Conservation (phyloP, 768 basidiomycete genomes). For the Lanmaoa pseudosensibilis region DNA sequence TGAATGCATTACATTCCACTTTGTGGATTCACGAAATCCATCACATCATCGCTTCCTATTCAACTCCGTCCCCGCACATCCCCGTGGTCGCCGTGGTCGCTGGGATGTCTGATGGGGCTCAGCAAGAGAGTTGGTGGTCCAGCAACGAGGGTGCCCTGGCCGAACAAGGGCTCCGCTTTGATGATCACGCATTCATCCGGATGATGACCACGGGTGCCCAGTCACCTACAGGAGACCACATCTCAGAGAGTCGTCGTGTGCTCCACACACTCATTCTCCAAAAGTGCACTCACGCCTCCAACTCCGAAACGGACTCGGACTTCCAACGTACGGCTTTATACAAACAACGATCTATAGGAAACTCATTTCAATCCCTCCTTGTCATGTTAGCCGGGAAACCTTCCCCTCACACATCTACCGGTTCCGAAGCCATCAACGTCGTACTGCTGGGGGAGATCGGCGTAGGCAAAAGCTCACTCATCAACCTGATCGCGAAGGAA, state of each 20-base stretch:
- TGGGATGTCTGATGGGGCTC: constrained; percentile 7
- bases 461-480: constrained; percentile 42
- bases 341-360: constrained; percentile 8
- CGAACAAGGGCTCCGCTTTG: constrained; percentile 15
- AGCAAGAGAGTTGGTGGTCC: constrained; percentile 25
- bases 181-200: constrained; percentile 18
- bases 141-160: constrained; percentile 1
- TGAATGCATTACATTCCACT: constrained; percentile 12
- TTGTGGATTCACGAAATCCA: constrained; percentile 16
- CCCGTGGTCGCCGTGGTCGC: constrained; percentile 22
- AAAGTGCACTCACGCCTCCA: background rate
- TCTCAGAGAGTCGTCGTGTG: constrained; percentile 9
- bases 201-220: background rate
- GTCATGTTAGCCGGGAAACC: constrained; percentile 2
- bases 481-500: constrained; percentile 38
- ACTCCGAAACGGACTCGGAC: constrained; percentile 1
- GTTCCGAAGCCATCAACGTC: constrained; percentile 25
- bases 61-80: background rate
- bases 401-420: background rate
- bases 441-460: constrained; percentile 37
- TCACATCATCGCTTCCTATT: constrained; percentile 5
- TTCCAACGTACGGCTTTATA: constrained; percentile 3
- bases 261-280: constrained; percentile 18
- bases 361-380: constrained; percentile 17
- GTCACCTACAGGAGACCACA: constrained; percentile 2